Percentiles rank a stretch among this genome's conserved stretches.
Evolutionary conservation across 306 rosid species (phyloP).

Genomic region (Acmispon strigosus): DNA sequence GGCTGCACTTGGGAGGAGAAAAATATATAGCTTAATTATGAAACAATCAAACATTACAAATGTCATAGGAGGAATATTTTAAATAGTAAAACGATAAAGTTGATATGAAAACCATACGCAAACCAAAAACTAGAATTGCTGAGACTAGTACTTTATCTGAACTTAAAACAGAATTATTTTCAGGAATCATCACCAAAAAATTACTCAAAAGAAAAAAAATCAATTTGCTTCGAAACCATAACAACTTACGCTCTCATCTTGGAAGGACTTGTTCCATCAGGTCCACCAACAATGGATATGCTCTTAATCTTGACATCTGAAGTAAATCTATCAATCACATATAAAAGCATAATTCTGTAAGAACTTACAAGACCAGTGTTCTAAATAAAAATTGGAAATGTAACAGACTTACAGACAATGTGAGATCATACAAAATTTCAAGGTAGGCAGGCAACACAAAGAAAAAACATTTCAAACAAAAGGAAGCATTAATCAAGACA

Average conservation of each 20-base stretch:
- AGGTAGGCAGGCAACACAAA: background rate
- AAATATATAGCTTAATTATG: background rate
- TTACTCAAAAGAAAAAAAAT: background rate
- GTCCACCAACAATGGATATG: conserved; percentile 83
- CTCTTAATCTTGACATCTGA: conserved; percentile 95
- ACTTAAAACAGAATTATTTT: background rate
- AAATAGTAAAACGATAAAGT: background rate
- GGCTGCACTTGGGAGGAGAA: background rate
- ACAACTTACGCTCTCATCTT: conserved; percentile 88
- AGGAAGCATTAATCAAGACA: conserved; percentile 2
- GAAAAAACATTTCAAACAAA: background rate
- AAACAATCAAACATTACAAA: background rate
- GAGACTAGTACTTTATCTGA: background rate
- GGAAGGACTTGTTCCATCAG: conserved; percentile 84
- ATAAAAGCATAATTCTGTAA: conserved; percentile 5
- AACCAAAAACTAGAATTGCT: background rate
- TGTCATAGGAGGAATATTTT: background rate
- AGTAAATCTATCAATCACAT: conserved; percentile 56
- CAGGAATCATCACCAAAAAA: background rate
- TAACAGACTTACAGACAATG: background rate
- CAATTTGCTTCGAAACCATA: conserved; percentile 11
- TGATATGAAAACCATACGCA: background rate
- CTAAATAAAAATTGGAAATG: background rate
- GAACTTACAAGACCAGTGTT: conserved; percentile 3
- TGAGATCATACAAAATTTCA: background rate